Evolutionary conservation across 116 monocot species (phyloP), one percentile per base, ranked within the genome.

Genomic region (Cymodocea nodosa): DNA sequence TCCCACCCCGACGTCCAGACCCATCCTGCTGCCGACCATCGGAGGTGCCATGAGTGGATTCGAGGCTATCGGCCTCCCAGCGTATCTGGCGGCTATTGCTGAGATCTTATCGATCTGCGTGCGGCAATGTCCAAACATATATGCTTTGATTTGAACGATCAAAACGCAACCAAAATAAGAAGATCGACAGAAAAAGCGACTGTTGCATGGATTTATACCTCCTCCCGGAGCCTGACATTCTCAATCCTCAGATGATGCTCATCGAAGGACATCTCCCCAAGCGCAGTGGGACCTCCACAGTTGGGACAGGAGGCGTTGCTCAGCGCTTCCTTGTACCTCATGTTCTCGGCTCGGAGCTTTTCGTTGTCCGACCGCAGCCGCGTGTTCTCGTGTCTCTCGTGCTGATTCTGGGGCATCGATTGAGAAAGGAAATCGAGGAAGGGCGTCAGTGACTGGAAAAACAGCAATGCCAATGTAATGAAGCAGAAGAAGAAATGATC

Each of bases 261-360:
- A 58, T 95, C 90, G 57, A 90, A 87, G 66, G 90, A 90, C 95
- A 90, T 95, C 85, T 95, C 95, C 0, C 97, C 97, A 17, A 97
- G 81, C 11, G 91, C 80, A 6, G 88, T 79, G 1, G 91, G 91
- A 13, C 88, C 91, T 34, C 97, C 97, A 23, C 91, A 97, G 75
- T 77, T 97, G 8, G 97, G 97, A 79, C 97, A 97, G 3, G 91
- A 87, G 16, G 87, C 81, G 36, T 83, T 90, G 78, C 75, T 68
- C 23, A 97, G 82, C 3, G 85, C 87, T 13, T 97, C 97, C 53
- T 85, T 97, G 77, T 97, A 97, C 39, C 97, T 53, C 73, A 91
- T 64, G 65, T 90, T 97, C 76, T 90, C 97, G 4, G 88, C 73
- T 0, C 91, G 78, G 37, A 97, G 83, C 87, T 83, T 87, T 24